These are phyloP conservation scores for Onygena corvina DNA, from an alignment of 2,329 filamentous ascomycete genomes.

Conservation along the genomic window DNA sequence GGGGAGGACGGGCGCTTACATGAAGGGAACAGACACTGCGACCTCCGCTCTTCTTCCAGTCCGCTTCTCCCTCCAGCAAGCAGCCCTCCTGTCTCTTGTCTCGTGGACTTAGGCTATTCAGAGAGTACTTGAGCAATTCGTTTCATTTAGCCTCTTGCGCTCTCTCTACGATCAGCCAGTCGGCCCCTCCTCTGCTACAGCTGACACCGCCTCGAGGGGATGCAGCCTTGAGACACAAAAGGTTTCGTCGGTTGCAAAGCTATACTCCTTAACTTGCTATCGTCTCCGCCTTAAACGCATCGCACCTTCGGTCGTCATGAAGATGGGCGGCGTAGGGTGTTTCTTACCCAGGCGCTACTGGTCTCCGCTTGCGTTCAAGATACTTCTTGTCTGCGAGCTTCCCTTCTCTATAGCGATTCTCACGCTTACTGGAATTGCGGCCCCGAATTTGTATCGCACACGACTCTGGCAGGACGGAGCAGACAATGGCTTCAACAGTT, in stretches of 20 bases:
- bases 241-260: neutral
- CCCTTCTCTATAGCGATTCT: constrained; percentile 46
- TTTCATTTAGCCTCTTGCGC: neutral
- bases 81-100: too few relatives aligned
- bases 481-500: constrained; percentile 51
- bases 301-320: neutral
- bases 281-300: neutral
- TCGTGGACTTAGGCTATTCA: neutral
- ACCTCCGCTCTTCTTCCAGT: neutral
- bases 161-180: neutral
- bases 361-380: constrained; percentile 40
- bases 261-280: neutral
- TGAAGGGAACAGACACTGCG: neutral
- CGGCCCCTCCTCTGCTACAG: neutral
- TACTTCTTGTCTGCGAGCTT: constrained; percentile 44
- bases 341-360: constrained; percentile 44
- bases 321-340: constrained; percentile 13
- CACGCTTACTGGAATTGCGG: constrained; percentile 50
- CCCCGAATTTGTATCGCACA: constrained; percentile 49
- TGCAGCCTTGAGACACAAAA: neutral
- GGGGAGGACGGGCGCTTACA: constrained; percentile 6
- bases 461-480: constrained; percentile 51
- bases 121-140: neutral
- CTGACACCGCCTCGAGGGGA: neutral
- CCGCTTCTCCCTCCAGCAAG: neutral